phyloP scores from a whole-genome alignment of 176 grass and related monocot species.

The Paspalum vaginatum region DNA sequence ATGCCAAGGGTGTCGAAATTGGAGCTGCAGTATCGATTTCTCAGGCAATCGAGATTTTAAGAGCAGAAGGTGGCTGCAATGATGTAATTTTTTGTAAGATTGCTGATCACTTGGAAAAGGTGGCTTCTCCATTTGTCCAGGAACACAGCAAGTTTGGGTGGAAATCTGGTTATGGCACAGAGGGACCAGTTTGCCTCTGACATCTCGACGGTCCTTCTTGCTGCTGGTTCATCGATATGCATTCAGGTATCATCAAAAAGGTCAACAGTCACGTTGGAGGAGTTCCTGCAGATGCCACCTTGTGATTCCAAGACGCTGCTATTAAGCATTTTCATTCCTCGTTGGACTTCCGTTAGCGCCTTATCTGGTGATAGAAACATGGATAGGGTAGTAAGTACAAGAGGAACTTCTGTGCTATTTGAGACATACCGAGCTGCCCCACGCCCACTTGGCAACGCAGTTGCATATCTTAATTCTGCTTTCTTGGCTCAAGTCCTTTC shows the following conservation, averaged over 20 bases:
- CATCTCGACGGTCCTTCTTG: conserved; percentile 78
- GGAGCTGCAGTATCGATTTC: conserved; percentile 74
- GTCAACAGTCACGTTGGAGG: conserved; percentile 53
- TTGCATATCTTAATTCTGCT: conserved; percentile 86
- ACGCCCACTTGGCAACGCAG: conserved; percentile 71
- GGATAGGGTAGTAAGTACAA: conserved; percentile 11
- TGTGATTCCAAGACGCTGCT: conserved; percentile 70
- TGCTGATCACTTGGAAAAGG: conserved; percentile 89
- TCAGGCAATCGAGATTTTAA: conserved; percentile 62
- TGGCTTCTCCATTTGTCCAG: conserved; percentile 84
- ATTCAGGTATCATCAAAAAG: conserved; percentile 61
- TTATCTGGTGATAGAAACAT: conserved; percentile 13
- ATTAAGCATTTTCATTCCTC: conserved; percentile 73
- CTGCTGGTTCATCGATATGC: conserved; percentile 63
- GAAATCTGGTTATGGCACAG: conserved; percentile 88
- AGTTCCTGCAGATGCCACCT: conserved; percentile 75
- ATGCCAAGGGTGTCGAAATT: conserved; percentile 54
- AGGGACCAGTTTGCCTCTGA: conserved; percentile 78
- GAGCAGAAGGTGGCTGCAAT: conserved; percentile 38
- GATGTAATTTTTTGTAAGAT: conserved; percentile 70
- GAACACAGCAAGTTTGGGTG: conserved; percentile 87
- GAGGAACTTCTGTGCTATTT: conserved; percentile 57
- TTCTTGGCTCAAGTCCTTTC: conserved; percentile 66
- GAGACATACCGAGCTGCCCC: conserved; percentile 77
- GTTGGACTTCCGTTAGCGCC: conserved; percentile 27